Percentiles rank a stretch among this genome's conserved stretches.
Evolutionary conservation across 202 grass and related monocot genomes (phyloP).

Genomic region (Carex arenaria): DNA sequence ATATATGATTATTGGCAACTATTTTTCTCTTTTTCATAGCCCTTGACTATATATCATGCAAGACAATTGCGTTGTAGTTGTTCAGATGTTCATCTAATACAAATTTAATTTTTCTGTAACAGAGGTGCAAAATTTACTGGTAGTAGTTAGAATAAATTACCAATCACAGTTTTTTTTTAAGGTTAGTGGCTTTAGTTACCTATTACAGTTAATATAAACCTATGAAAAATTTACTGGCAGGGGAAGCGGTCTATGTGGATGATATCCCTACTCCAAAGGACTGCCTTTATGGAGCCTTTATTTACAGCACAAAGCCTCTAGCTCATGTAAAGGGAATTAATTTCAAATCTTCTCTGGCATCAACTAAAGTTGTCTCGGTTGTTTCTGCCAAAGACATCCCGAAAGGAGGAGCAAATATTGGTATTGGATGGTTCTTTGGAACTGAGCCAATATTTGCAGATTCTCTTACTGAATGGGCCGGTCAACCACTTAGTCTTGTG

Average conservation of each 20-base stretch:
- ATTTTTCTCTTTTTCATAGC: neutral
- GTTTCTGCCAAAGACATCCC: slow-evolving; percentile 74
- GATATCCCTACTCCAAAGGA: slow-evolving; percentile 79
- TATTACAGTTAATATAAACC: neutral
- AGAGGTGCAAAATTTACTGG: neutral
- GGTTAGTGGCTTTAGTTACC: too few species aligned
- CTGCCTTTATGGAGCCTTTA: slow-evolving; percentile 80
- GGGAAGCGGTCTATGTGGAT: slow-evolving; percentile 76
- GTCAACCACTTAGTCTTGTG: slow-evolving; percentile 68
- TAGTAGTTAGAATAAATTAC: neutral
- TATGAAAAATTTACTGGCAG: slow-evolving; percentile 32
- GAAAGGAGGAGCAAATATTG: slow-evolving; percentile 50
- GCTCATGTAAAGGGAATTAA: slow-evolving; percentile 57
- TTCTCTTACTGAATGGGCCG: slow-evolving; percentile 52
- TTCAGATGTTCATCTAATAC: neutral
- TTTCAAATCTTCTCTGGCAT: slow-evolving; percentile 56
- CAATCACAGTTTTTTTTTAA: neutral
- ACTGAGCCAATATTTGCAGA: slow-evolving; percentile 56
- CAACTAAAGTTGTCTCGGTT: slow-evolving; percentile 62
- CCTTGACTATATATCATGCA: neutral
- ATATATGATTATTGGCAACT: neutral
- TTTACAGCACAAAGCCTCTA: slow-evolving; percentile 60
- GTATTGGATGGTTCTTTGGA: slow-evolving; percentile 29
- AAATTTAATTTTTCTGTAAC: neutral
- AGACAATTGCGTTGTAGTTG: neutral